Evolutionary conservation across 371 early-diverging fungal species (phyloP).

Genomic region (Rhizoclosmatium hyalinum): DNA sequence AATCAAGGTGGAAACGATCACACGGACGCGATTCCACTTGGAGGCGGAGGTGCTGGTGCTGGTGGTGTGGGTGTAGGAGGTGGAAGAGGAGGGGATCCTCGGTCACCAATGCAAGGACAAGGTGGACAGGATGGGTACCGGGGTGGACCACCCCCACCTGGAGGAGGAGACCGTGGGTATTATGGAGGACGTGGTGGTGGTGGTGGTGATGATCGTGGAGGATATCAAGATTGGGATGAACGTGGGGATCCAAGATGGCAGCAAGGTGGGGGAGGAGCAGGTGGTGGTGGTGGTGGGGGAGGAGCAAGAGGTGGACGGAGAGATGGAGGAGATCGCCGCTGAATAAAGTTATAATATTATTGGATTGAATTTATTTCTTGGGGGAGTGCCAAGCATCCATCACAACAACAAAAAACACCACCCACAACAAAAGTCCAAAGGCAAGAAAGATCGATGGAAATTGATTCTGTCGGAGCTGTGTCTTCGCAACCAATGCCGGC

Average conservation of each 20-base stretch:
- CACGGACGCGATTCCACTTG: constrained; percentile 2
- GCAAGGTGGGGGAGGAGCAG: neutral
- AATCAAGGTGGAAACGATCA: constrained; percentile 5
- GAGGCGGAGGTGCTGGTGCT: neutral
- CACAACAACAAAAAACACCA: no score
- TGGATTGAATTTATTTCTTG: no score
- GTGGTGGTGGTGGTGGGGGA: constrained; percentile 1
- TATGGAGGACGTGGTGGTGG: neutral
- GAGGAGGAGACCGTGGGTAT: neutral
- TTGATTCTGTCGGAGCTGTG: no score
- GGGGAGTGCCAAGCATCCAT: no score
- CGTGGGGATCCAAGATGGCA: neutral
- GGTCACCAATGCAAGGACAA: neutral
- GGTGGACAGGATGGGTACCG: constrained; percentile 10
- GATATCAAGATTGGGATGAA: neutral
- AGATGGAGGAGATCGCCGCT: neutral
- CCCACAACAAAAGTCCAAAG: no score
- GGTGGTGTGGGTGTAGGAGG: neutral
- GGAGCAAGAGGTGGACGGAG: neutral
- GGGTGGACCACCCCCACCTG: neutral
- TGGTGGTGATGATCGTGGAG: constrained; percentile 9
- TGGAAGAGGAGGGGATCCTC: neutral
- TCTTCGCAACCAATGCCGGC: no score
- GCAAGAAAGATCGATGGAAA: no score
- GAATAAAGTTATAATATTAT: neutral